Evolutionary conservation across 2,329 filamentous ascomycete species (phyloP), one percentile per base, ranked within the genome.

Genomic region (Hymenoscyphus repandus): DNA sequence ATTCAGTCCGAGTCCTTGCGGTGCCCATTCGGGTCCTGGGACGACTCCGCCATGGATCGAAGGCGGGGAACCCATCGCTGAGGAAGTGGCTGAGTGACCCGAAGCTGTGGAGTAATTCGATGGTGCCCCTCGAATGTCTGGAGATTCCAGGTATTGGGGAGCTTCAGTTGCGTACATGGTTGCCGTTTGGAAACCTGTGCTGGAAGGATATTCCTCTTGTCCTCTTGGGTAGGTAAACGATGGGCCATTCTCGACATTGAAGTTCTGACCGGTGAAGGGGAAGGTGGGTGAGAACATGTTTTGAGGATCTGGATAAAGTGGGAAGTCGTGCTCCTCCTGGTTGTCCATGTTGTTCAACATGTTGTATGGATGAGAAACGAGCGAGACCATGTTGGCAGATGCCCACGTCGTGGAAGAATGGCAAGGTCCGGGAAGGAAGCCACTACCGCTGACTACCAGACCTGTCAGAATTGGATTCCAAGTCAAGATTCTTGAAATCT

Each of bases 351-450:
- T 59, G 88, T 95, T 73, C 90, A 99, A 72, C 93, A 99, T 10
- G 91, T 93, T 49, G 96, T 96, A 61, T 85, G 87, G 57, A 96
- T 81, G 69, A 95, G 97, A 0, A 88, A 86, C 32, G 85, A 86
- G 6, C 78, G 73, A 1, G 84, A 89, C 10, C 90, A 74, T 20
- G 82, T 78, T 6, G 88, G 89, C 43, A 96, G 78, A 17, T 20
- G 95, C 76, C 45, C 41, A 37, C 54, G 51, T 40, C 7, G 15
- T 17, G 42, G 42, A 32, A 45, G 12, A 32, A 17, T 40, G 39
- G 31, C 47, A 45, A 50, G 47, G 42, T 20, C 39, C 46, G 45
- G 37, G 39, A 30, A 34, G 33, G 30, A 41, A 47, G 37, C 34
- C 36, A 40, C 38, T 9, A 40, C 18, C 5, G 38, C 41, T 20